Conservation (phyloP, 306 rosid species). For the Albizia julibrissin region DNA sequence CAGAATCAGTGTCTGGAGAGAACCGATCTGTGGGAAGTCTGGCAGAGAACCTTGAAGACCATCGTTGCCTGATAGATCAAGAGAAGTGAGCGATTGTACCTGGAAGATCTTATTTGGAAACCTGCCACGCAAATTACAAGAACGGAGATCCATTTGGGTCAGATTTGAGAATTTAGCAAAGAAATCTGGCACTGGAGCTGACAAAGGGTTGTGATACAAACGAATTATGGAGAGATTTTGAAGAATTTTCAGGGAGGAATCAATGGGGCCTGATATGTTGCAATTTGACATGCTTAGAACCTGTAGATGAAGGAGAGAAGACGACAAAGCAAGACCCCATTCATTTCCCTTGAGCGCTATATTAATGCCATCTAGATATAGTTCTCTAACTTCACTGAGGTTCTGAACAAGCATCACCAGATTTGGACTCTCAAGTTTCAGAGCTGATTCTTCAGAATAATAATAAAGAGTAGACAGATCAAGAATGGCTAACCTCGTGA, state of each 20-base stretch:
- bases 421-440: not conserved
- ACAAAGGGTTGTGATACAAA: not conserved
- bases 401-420: conserved; percentile 10
- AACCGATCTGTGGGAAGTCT: not conserved
- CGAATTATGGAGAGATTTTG: not conserved
- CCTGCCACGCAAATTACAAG: not conserved
- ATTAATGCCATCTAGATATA: conserved; percentile 39
- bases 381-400: conserved; percentile 19
- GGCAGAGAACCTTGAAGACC: conserved; percentile 19
- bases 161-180: conserved; percentile 15
- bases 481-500: not conserved
- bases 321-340: conserved; percentile 36
- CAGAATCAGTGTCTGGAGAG: not conserved
- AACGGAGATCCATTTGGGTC: not conserved
- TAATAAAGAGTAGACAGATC: not conserved
- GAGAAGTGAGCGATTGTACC: not conserved
- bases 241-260: not conserved
- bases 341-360: conserved; percentile 39
- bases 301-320: not conserved
- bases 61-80: not conserved
- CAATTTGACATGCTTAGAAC: conserved; percentile 21
- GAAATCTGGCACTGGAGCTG: not conserved
- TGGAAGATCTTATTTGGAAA: conserved; percentile 25
- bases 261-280: conserved; percentile 23
- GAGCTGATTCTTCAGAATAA: not conserved